Conservation (phyloP, 371 early-diverging fungal genomes). For the Mucor velutinosus region DNA sequence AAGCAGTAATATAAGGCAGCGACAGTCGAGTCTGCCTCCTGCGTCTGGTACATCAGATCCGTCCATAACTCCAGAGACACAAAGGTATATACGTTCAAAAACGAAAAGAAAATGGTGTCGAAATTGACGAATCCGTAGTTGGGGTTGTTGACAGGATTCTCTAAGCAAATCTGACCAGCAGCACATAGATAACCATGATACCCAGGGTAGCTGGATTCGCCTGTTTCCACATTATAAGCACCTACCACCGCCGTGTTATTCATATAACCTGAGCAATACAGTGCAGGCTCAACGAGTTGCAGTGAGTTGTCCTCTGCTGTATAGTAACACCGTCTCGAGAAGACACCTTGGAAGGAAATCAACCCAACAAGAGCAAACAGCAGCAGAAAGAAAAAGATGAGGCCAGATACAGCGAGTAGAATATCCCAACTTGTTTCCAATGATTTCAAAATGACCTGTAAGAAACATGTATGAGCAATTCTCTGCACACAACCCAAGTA, state of each 20-base stretch:
- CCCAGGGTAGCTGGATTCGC: conserved; percentile 37
- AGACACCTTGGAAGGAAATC: conserved; percentile 55
- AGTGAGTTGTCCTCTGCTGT: conserved; percentile 20
- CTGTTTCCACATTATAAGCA: conserved; percentile 39
- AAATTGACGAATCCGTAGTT: conserved; percentile 48
- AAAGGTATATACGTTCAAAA: conserved; percentile 55
- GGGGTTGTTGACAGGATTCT: conserved; percentile 48
- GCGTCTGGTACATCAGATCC: conserved; percentile 56
- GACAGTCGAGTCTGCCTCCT: conserved; percentile 52
- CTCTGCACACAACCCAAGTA: not conserved
- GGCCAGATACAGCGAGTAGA: conserved; percentile 52
- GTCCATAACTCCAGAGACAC: conserved; percentile 64
- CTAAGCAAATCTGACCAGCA: conserved; percentile 53
- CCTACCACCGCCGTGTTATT: conserved; percentile 47
- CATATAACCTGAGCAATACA: conserved; percentile 59
- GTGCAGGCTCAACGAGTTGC: conserved; percentile 44
- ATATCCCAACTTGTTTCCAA: conserved; percentile 57
- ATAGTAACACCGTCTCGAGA: conserved; percentile 54
- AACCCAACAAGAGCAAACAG: conserved; percentile 60
- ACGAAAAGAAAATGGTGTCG: conserved; percentile 55
- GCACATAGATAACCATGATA: conserved; percentile 41
- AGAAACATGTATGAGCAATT: not conserved
- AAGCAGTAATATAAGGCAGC: conserved; percentile 57
- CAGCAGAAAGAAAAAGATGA: conserved; percentile 60
- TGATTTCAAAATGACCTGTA: conserved; percentile 48